A percentile compares a stretch with the other conserved stretches of the same genome.
Evolutionary conservation across 768 basidiomycete species (phyloP).

Genomic region (Suillus alpinus): DNA sequence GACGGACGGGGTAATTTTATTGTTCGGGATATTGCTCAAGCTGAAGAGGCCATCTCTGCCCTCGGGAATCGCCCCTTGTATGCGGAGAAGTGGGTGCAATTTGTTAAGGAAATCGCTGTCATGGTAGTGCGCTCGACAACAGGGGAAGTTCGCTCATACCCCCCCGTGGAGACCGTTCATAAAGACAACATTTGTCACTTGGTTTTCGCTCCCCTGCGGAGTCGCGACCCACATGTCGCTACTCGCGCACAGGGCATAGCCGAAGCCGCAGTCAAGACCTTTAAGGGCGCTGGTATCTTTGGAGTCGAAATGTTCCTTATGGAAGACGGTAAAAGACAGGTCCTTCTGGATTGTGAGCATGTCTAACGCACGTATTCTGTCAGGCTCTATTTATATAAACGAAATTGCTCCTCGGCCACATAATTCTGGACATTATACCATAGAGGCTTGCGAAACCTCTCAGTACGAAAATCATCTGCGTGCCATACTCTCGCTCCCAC

Average conservation of each 20-base stretch:
- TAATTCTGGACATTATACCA: conserved; percentile 98
- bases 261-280: conserved; percentile 72
- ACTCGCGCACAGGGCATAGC: conserved; percentile 68
- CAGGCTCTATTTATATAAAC: conserved; percentile 82
- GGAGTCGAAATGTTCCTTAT: conserved; percentile 98
- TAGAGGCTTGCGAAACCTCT: conserved; percentile 94
- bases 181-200: conserved; percentile 92
- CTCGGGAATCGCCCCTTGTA: conserved; percentile 77
- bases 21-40: conserved; percentile 52
- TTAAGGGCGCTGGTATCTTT: conserved; percentile 90
- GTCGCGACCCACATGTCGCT: conserved; percentile 50
- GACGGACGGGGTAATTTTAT: conserved; percentile 94
- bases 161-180: conserved; percentile 93
- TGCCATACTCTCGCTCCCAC: conserved; percentile 84
- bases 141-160: conserved; percentile 81
- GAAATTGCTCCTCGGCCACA: conserved; percentile 98
- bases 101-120: conserved; percentile 87
- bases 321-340: conserved; percentile 60
- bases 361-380: neutral
- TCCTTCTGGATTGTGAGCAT: neutral
- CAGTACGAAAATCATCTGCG: conserved; percentile 98
- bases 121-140: conserved; percentile 86
- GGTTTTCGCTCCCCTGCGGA: conserved; percentile 84
- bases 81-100: conserved; percentile 92
- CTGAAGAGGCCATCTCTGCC: conserved; percentile 45